Evolutionary conservation across 495 filamentous ascomycete genomes (phyloP).

Genomic region (Penicillium mononematosum): DNA sequence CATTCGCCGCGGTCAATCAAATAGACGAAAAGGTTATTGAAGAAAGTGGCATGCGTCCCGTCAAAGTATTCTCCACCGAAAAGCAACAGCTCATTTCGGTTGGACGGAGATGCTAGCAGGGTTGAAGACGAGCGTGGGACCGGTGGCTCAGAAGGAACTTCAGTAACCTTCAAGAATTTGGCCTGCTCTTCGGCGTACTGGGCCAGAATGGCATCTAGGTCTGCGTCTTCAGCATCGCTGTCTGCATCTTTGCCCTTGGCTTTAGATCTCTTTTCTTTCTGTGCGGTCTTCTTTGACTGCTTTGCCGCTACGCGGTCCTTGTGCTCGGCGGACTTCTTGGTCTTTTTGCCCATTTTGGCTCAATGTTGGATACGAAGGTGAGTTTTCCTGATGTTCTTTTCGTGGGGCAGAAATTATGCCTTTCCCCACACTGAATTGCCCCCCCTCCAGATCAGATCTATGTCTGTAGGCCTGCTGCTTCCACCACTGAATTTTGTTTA

Average conservation of each 20-base stretch:
- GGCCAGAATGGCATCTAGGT: slow-evolving; percentile 93
- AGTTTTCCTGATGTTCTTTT: slow-evolving; percentile 12
- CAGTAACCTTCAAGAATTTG: slow-evolving; percentile 89
- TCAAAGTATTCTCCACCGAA: slow-evolving; percentile 82
- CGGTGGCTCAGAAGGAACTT: slow-evolving; percentile 72
- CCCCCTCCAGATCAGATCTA: slow-evolving; percentile 12
- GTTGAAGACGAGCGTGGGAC: slow-evolving; percentile 74
- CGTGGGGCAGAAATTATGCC: slow-evolving; percentile 32
- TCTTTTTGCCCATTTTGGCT: slow-evolving; percentile 48
- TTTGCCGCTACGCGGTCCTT: slow-evolving; percentile 56
- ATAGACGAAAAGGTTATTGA: slow-evolving; percentile 81
- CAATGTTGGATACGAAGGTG: slow-evolving; percentile 23
- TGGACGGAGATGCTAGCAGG: slow-evolving; percentile 77
- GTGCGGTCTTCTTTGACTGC: slow-evolving; percentile 60
- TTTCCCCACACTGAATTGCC: slow-evolving; percentile 22
- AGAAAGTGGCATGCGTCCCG: slow-evolving; percentile 61
- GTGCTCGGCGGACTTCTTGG: slow-evolving; percentile 55
- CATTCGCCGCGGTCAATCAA: slow-evolving; percentile 83
- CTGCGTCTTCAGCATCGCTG: slow-evolving; percentile 86
- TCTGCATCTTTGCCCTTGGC: slow-evolving; percentile 59
- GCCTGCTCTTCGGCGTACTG: slow-evolving; percentile 84
- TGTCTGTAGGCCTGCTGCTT: neutral
- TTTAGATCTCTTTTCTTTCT: slow-evolving; percentile 76
- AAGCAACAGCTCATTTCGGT: slow-evolving; percentile 83
- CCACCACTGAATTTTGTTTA: neutral